Evolutionary conservation across 2,329 filamentous ascomycete species (phyloP).

Genomic region (Diaporthe sp.): DNA sequence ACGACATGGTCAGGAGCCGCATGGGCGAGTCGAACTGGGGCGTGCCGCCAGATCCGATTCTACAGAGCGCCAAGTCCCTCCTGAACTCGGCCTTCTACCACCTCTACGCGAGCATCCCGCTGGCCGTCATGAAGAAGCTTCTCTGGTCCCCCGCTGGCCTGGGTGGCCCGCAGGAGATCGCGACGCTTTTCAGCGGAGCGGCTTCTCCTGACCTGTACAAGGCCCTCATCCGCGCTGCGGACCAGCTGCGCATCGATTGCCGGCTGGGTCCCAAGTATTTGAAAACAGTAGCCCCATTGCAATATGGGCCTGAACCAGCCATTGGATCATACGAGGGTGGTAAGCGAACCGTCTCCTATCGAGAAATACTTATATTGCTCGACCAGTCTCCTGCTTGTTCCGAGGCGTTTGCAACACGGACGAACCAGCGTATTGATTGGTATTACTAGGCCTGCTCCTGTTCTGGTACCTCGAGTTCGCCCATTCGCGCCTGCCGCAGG

Average conservation of each 20-base stretch:
- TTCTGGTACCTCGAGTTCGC: background rate
- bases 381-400: background rate
- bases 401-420: too few species aligned
- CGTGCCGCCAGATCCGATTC: background rate
- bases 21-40: background rate
- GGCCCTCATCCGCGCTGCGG: background rate
- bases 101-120: background rate
- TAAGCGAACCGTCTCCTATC: background rate
- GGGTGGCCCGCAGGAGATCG: background rate
- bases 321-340: background rate
- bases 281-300: background rate
- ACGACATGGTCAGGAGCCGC: background rate
- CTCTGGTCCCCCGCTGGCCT: background rate
- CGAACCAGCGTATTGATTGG: background rate
- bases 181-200: background rate
- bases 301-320: background rate
- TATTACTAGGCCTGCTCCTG: background rate
- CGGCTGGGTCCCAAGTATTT: background rate
- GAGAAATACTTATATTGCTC: background rate
- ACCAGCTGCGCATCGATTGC: background rate
- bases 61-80: background rate
- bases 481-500: background rate
- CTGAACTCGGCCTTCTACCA: constrained; percentile 1
- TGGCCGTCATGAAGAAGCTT: background rate
- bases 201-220: background rate